Evolutionary conservation across 768 basidiomycete genomes (phyloP).

Genomic region (Asterophora parasitica): DNA sequence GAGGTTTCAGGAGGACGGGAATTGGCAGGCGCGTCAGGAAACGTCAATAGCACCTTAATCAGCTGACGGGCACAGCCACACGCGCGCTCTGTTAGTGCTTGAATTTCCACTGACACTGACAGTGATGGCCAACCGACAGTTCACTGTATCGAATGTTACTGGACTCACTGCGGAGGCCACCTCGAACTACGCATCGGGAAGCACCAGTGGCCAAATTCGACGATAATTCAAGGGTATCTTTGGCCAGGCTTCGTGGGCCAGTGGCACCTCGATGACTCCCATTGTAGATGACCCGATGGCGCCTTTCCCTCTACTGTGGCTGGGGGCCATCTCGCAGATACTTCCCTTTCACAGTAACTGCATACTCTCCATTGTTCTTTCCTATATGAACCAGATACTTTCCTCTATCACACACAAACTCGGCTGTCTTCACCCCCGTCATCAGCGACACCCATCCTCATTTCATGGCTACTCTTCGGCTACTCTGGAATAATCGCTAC

Average conservation of each 20-base stretch:
- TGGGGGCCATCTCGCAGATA: background rate
- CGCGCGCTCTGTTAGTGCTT: too few species aligned
- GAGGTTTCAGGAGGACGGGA: too few species aligned
- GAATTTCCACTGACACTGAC: too few species aligned
- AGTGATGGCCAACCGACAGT: too few species aligned
- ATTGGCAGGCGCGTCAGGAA: background rate
- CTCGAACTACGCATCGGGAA: too few species aligned
- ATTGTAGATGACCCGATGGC: background rate
- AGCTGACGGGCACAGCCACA: background rate
- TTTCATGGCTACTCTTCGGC: slow-evolving; percentile 26
- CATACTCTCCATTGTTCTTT: slow-evolving; percentile 5
- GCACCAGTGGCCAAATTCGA: too few species aligned
- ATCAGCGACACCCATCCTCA: background rate
- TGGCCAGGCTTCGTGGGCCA: too few species aligned
- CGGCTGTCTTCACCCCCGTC: background rate
- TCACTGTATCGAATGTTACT: too few species aligned
- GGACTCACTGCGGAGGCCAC: too few species aligned
- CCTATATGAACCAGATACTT: background rate
- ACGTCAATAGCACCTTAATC: background rate
- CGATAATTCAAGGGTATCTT: too few species aligned
- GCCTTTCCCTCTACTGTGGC: background rate
- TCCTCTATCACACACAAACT: background rate
- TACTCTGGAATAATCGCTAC: slow-evolving; percentile 19
- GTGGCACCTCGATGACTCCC: too few species aligned
- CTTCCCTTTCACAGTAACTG: slow-evolving; percentile 1